Percentiles rank a stretch among this genome's conserved stretches.
Evolutionary conservation across 805 yeast species (phyloP).

Genomic region (Myxozyma vanderwaltii): DNA sequence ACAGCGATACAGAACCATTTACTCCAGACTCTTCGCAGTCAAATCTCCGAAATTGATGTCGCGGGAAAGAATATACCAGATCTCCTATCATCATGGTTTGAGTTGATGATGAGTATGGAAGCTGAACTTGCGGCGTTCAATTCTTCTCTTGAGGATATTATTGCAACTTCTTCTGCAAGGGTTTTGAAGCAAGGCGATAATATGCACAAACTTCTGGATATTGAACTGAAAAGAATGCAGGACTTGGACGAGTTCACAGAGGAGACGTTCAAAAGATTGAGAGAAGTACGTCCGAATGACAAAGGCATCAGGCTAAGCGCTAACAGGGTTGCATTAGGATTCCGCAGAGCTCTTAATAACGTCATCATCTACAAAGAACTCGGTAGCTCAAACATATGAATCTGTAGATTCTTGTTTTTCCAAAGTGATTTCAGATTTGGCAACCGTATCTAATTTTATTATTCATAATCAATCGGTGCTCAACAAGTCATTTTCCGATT

Average conservation of each 20-base stretch:
- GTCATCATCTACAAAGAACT: neutral
- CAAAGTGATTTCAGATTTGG: neutral
- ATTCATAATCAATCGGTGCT: neutral
- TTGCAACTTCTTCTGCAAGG: neutral
- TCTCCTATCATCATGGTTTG: neutral
- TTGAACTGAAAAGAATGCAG: neutral
- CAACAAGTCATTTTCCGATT: neutral
- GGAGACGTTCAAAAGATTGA: neutral
- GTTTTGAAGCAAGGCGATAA: neutral
- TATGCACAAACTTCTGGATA: neutral
- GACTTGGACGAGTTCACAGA: neutral
- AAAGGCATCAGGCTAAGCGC: neutral
- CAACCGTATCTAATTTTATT: neutral
- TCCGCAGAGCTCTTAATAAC: neutral
- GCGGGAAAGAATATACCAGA: neutral
- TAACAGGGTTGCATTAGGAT: neutral
- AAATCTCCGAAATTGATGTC: constrained; percentile 5
- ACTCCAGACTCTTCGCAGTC: constrained; percentile 7
- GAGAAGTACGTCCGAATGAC: neutral
- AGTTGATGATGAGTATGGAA: neutral
- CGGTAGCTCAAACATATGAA: neutral
- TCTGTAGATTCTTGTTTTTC: neutral
- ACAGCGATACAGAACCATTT: constrained; percentile 19
- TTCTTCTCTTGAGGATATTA: neutral
- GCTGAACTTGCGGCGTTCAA: neutral